Evolutionary conservation across 208 protist species (phyloP).

Genomic region (Leishmania lainsoni): DNA sequence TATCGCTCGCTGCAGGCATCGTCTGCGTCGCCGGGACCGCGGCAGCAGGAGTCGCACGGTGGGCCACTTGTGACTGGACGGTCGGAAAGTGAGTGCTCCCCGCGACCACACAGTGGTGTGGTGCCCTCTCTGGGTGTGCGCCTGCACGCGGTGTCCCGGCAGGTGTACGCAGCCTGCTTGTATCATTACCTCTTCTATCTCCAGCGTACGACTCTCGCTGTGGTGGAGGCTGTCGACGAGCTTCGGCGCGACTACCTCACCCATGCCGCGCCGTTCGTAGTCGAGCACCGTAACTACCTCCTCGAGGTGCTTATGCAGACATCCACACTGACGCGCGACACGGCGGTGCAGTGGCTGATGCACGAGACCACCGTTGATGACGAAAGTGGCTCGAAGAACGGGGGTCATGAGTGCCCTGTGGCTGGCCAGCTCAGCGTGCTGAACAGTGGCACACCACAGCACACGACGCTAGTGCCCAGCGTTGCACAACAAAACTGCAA

Average conservation of each 20-base stretch:
- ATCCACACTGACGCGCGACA: conserved; percentile 26
- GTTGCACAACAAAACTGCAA: neutral
- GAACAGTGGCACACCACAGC: neutral
- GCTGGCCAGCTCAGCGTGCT: neutral
- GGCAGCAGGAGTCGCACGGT: neutral
- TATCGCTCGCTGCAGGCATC: neutral
- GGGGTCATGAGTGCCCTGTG: neutral
- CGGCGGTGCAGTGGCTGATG: conserved; percentile 25
- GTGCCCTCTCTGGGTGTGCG: neutral
- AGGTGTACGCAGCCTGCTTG: conserved; percentile 37
- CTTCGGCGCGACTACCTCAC: conserved; percentile 29
- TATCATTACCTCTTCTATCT: conserved; percentile 43
- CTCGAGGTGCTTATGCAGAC: conserved; percentile 45
- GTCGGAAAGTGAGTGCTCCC: neutral
- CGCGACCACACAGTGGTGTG: neutral
- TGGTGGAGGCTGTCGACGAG: conserved; percentile 34
- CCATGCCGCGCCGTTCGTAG: conserved; percentile 35
- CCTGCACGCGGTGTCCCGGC: conserved; percentile 8
- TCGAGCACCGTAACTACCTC: conserved; percentile 49
- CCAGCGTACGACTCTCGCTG: conserved; percentile 39
- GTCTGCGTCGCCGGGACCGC: neutral
- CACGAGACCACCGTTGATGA: neutral
- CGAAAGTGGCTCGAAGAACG: neutral
- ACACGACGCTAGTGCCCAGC: neutral
- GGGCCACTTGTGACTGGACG: neutral